Percentiles rank a stretch among this genome's conserved stretches.
Conservation (phyloP, 148 eudicot genomes). For the Fagopyrum esculentum region DNA sequence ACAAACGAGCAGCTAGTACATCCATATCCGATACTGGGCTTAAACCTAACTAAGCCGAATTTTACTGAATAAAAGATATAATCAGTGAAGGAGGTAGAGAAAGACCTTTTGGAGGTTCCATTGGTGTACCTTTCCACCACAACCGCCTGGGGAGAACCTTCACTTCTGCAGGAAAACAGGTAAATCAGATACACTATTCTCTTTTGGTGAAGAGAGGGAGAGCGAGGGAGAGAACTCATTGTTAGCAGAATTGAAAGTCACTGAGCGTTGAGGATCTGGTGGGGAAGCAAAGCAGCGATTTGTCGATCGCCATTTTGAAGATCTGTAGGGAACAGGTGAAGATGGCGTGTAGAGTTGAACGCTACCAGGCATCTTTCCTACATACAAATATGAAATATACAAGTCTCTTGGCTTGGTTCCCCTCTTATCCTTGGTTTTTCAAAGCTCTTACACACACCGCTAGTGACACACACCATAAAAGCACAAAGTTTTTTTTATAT, state of each 20-base stretch:
- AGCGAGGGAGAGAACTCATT: conserved; percentile 5
- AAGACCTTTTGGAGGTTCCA: conserved; percentile 74
- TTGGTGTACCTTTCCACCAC: conserved; percentile 65
- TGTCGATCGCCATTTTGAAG: conserved; percentile 6
- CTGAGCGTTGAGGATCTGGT: conserved; percentile 13
- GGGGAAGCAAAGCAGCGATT: conserved; percentile 15
- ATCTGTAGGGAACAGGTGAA: neutral
- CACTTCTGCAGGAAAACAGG: conserved; percentile 28
- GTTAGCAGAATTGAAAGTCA: conserved; percentile 11
- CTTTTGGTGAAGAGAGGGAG: neutral
- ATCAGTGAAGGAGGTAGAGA: conserved; percentile 8
- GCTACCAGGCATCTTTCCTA: conserved; percentile 1
- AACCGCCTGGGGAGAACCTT: conserved; percentile 29
- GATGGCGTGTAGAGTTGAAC: neutral
- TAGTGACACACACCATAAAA: too few relatives aligned
- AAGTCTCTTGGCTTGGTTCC: neutral
- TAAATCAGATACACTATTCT: conserved; percentile 2
- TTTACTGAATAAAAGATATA: neutral
- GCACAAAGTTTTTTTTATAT: too few relatives aligned
- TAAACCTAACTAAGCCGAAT: neutral
- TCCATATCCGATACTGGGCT: neutral
- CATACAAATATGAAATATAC: neutral
- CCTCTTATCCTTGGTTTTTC: neutral
- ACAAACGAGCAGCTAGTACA: neutral
- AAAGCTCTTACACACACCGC: too few relatives aligned